Percentiles rank a stretch among this genome's conserved stretches.
phyloP scores from a whole-genome alignment of 495 filamentous ascomycete species.

The Lepidopterella palustris region DNA sequence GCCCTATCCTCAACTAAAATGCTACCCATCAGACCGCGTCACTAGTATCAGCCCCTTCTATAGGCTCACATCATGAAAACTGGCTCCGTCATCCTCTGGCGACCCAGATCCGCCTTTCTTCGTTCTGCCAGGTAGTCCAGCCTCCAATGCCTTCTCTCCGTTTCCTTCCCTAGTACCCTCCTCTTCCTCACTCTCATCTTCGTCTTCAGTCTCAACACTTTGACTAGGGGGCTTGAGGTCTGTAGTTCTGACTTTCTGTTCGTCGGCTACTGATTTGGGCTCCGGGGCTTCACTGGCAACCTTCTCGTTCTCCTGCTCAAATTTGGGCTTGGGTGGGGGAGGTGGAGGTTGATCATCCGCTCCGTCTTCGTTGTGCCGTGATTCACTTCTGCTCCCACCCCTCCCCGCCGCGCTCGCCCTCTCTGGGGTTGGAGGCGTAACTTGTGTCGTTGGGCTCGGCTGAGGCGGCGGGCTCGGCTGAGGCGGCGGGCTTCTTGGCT shows the following conservation, averaged over 20 bases:
- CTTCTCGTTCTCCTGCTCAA: constrained; percentile 11
- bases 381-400: background rate
- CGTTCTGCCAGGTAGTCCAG: constrained; percentile 14
- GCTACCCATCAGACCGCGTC: too few species aligned
- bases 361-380: background rate
- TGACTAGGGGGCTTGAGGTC: constrained; percentile 48
- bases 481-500: background rate
- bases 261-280: constrained; percentile 39
- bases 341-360: constrained; percentile 14
- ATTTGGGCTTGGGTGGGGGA: constrained; percentile 16
- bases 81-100: constrained; percentile 26
- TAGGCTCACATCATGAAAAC: constrained; percentile 25
- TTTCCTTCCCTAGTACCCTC: too few species aligned
- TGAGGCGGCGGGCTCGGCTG: constrained; percentile 17
- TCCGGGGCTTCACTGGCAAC: constrained; percentile 9
- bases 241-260: constrained; percentile 52
- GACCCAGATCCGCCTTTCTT: constrained; percentile 23
- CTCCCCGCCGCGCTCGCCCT: constrained; percentile 7
- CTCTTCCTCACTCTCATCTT: constrained; percentile 29
- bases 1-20: too few species aligned
- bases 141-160: constrained; percentile 21
- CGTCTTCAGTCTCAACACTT: constrained; percentile 39
- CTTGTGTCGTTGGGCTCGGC: constrained; percentile 38
- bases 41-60: too few species aligned
- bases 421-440: constrained; percentile 42